These are phyloP conservation scores for Xylaria grammica DNA, from an alignment of 495 filamentous ascomycete genomes.

Conservation along the genomic window DNA sequence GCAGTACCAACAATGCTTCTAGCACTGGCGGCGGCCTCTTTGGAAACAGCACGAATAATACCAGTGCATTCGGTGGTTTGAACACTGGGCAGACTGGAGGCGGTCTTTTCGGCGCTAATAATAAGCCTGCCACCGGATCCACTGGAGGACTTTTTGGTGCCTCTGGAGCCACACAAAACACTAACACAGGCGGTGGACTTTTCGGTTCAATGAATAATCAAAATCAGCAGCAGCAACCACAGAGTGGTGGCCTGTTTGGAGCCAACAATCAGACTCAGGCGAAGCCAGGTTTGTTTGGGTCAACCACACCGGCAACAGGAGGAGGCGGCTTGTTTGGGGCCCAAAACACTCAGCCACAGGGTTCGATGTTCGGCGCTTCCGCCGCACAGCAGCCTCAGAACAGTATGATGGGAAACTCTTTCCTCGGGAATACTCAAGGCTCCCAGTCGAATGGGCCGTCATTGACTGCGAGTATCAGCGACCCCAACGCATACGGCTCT, in stretches of 20 bases:
- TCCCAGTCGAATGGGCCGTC: conserved; percentile 56
- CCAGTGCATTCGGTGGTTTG: conserved; percentile 35
- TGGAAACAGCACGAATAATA: conserved; percentile 39
- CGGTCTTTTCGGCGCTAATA: conserved; percentile 67
- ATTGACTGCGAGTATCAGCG: conserved; percentile 77
- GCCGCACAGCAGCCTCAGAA: conserved; percentile 54
- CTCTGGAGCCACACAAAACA: conserved; percentile 37
- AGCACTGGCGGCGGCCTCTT: conserved; percentile 53
- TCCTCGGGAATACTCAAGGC: conserved; percentile 47
- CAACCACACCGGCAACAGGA: conserved; percentile 35
- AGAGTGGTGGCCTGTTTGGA: conserved; percentile 48
- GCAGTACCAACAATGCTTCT: conserved; percentile 41
- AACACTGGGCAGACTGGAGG: conserved; percentile 48
- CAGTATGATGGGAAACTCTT: conserved; percentile 46
- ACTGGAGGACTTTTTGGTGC: conserved; percentile 54
- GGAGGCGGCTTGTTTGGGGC: conserved; percentile 68
- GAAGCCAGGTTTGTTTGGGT: conserved; percentile 54
- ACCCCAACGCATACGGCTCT: conserved; percentile 81
- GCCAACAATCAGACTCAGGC: conserved; percentile 44
- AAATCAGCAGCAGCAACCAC: conserved; percentile 61
- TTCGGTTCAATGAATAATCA: conserved; percentile 62
- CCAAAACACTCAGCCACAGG: conserved; percentile 53
- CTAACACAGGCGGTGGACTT: conserved; percentile 52
- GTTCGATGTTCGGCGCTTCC: conserved; percentile 47
- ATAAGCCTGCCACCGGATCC: conserved; percentile 51